A percentile compares a stretch with the other conserved stretches of the same genome.
phyloP scores from a whole-genome alignment of 192 early-diverging fungal species.

The Kickxella alabastrina region DNA sequence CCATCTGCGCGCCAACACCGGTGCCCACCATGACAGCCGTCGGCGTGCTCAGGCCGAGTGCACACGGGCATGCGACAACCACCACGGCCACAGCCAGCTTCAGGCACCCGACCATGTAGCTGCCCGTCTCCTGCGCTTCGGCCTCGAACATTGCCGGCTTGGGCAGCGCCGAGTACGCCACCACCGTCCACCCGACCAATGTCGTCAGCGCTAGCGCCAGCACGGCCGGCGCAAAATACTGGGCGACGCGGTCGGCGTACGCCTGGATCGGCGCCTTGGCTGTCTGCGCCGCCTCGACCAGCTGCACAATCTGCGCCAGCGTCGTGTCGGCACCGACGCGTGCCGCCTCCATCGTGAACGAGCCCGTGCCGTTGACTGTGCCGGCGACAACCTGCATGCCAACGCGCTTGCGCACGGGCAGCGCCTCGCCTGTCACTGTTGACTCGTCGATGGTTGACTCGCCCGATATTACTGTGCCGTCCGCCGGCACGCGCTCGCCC shows the following conservation, averaged over 20 bases:
- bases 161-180: slow-evolving; percentile 50
- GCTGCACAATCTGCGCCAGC: slow-evolving; percentile 83
- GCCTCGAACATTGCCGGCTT: slow-evolving; percentile 48
- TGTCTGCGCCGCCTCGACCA: slow-evolving; percentile 92
- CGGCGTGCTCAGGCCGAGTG: slow-evolving; percentile 91
- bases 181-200: slow-evolving; percentile 71
- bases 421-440: slow-evolving; percentile 91
- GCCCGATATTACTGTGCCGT: slow-evolving; percentile 76
- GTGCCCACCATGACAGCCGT: slow-evolving; percentile 99
- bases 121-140: slow-evolving; percentile 52
- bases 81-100: slow-evolving; percentile 91
- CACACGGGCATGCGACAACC: slow-evolving; percentile 97
- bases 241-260: slow-evolving; percentile 82
- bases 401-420: slow-evolving; percentile 66
- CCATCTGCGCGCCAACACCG: slow-evolving; percentile 90
- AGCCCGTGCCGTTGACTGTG: slow-evolving; percentile 89
- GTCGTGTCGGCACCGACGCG: slow-evolving; percentile 90
- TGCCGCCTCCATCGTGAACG: slow-evolving; percentile 76
- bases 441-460: slow-evolving; percentile 85
- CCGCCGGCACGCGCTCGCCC: slow-evolving; percentile 89
- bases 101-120: slow-evolving; percentile 76
- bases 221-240: slow-evolving; percentile 88
- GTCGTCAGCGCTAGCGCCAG: slow-evolving; percentile 69
- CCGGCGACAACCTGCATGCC: slow-evolving; percentile 81
- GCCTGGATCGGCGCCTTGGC: slow-evolving; percentile 95